Evolutionary conservation across 75 land plant species (phyloP).

Genomic region (Larix kaempferi): DNA sequence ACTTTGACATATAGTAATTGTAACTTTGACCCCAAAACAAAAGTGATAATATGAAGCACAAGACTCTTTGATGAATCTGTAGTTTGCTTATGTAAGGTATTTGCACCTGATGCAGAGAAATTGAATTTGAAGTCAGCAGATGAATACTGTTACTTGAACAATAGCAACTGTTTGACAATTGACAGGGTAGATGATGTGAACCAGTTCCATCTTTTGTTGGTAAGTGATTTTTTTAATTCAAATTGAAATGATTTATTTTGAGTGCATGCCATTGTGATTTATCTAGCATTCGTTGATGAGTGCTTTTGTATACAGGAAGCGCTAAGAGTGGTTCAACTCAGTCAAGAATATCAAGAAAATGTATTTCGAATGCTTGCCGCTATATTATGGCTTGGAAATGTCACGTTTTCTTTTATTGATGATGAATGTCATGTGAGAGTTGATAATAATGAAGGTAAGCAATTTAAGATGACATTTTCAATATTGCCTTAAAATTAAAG

Average conservation of each 20-base stretch:
- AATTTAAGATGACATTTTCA: not conserved
- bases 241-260: not conserved
- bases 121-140: slow-evolving; percentile 59
- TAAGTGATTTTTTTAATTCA: slow-evolving; percentile 17
- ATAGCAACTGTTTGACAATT: slow-evolving; percentile 72
- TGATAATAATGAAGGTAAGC: slow-evolving; percentile 43
- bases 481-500: not conserved
- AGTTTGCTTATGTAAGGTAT: not conserved
- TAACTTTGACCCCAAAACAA: not conserved
- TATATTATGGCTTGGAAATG: slow-evolving; percentile 51
- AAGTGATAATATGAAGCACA: not conserved
- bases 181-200: slow-evolving; percentile 86
- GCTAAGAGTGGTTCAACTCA: slow-evolving; percentile 43
- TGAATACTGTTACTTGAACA: slow-evolving; percentile 80
- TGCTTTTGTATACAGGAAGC: slow-evolving; percentile 28
- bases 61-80: not conserved
- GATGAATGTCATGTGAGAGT: slow-evolving; percentile 38
- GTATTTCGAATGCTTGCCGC: slow-evolving; percentile 49
- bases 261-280: not conserved
- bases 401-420: slow-evolving; percentile 30
- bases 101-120: slow-evolving; percentile 32
- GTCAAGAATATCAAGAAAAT: slow-evolving; percentile 43
- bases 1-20: not conserved
- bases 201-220: slow-evolving; percentile 65
- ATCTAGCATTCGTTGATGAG: not conserved